phyloP scores from a whole-genome alignment of 2,329 filamentous ascomycete species.

The Fusarium sp. region DNA sequence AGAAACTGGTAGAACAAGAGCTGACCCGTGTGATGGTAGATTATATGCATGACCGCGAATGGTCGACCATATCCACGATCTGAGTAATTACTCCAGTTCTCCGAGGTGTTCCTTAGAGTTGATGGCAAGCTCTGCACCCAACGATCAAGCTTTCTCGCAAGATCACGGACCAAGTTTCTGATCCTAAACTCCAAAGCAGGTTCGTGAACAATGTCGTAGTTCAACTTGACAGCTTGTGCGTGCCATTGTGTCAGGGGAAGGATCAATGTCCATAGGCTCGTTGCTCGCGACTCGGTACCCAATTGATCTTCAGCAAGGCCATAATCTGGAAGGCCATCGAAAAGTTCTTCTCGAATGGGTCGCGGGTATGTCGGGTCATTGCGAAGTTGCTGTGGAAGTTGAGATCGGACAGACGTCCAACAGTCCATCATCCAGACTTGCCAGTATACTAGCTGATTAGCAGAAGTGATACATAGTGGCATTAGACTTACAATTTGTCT shows the following conservation, averaged over 20 bases:
- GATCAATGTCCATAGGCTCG: neutral
- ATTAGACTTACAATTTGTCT: neutral
- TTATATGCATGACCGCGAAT: neutral
- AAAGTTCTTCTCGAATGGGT: neutral
- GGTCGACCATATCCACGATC: neutral
- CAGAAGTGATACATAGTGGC: neutral
- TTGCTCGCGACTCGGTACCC: neutral
- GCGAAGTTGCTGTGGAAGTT: neutral
- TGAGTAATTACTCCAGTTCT: neutral
- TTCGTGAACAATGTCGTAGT: neutral
- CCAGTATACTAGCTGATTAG: neutral
- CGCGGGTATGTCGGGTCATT: neutral
- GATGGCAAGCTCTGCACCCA: neutral
- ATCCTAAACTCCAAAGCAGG: neutral
- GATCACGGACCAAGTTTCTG: neutral
- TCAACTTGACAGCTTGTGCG: neutral
- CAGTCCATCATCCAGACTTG: slow-evolving; percentile 7
- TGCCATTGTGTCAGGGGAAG: neutral
- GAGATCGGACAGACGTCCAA: neutral
- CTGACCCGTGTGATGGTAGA: neutral
- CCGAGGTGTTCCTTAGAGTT: neutral
- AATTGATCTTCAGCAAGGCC: neutral
- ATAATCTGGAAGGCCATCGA: neutral
- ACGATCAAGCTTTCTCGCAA: neutral
- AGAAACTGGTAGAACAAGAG: neutral